Conservation (phyloP, 2,329 filamentous ascomycete species). For the Xylaria sp. region DNA sequence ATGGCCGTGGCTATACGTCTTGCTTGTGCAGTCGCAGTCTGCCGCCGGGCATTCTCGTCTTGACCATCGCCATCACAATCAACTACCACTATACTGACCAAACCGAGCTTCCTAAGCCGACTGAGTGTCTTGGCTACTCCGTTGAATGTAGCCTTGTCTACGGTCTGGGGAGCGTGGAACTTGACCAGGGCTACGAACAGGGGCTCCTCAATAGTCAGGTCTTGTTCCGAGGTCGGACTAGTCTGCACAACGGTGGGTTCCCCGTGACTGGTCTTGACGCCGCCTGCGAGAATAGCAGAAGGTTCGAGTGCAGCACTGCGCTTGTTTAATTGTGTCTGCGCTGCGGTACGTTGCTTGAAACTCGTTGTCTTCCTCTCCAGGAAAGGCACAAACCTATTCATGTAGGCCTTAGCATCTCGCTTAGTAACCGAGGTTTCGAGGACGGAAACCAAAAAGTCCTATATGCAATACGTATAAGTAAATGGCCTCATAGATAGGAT, state of each 20-base stretch:
- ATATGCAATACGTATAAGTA: conserved; percentile 34
- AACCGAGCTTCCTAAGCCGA: conserved; percentile 83
- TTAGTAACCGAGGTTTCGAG: conserved; percentile 90
- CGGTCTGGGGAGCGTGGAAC: conserved; percentile 75
- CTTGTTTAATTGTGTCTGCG: conserved; percentile 42
- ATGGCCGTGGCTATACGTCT: conserved; percentile 80
- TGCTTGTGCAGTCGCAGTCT: conserved; percentile 69
- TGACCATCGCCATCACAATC: conserved; percentile 66
- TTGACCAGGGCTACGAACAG: conserved; percentile 86
- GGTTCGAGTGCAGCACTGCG: conserved; percentile 12
- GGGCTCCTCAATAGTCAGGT: conserved; percentile 53
- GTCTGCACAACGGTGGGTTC: conserved; percentile 15
- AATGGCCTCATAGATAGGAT: not conserved
- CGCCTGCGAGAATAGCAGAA: conserved; percentile 18
- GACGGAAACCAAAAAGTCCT: conserved; percentile 89
- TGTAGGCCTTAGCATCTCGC: conserved; percentile 89
- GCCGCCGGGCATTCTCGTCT: conserved; percentile 51
- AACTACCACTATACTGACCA: conserved; percentile 83
- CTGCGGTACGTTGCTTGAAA: conserved; percentile 45
- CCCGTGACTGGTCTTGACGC: conserved; percentile 11
- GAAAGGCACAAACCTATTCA: conserved; percentile 77
- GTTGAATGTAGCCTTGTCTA: conserved; percentile 73
- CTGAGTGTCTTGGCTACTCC: conserved; percentile 86
- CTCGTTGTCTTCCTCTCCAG: conserved; percentile 50
- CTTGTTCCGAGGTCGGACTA: conserved; percentile 52